Percentiles rank a stretch among this genome's conserved stretches.
phyloP scores from a whole-genome alignment of 257 asterid genomes.

The Parsonsia alboflavescens region DNA sequence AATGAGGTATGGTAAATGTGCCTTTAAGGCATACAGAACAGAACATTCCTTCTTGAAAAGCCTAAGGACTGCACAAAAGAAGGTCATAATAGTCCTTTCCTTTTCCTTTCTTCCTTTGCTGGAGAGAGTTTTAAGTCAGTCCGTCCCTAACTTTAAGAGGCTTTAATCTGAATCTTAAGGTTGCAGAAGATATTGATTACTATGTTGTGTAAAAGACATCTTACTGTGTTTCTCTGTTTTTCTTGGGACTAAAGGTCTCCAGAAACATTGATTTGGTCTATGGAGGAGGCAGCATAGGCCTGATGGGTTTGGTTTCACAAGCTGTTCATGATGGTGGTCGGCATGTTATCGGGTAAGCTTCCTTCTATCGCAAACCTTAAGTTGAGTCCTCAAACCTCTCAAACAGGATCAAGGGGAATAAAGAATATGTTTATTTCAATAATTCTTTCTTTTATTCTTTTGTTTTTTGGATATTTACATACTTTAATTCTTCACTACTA shows the following conservation, averaged over 20 bases:
- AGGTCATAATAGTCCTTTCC: neutral
- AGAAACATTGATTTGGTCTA: conserved; percentile 91
- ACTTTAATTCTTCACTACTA: conserved; percentile 18
- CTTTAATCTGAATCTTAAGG: neutral
- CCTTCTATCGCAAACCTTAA: conserved; percentile 20
- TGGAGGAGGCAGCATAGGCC: conserved; percentile 98
- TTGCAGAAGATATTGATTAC: neutral
- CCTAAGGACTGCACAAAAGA: neutral
- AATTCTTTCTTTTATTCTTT: neutral
- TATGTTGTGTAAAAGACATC: too few species aligned
- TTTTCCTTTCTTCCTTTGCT: too few species aligned
- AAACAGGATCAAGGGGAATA: conserved; percentile 3
- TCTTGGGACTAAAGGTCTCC: conserved; percentile 46
- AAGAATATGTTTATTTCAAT: conserved; percentile 6
- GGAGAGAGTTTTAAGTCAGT: neutral
- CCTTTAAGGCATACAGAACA: neutral
- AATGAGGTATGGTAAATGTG: conserved; percentile 13
- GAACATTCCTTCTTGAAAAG: conserved; percentile 1
- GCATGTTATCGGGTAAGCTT: conserved; percentile 75
- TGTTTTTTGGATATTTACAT: conserved; percentile 11
- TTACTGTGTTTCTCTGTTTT: neutral
- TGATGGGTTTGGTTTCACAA: conserved; percentile 90
- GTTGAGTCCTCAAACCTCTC: conserved; percentile 20
- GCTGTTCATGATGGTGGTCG: conserved; percentile 96
- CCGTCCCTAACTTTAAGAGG: conserved; percentile 2